Evolutionary conservation across 768 basidiomycete species (phyloP).

Genomic region (Fomitopsis pulvina): DNA sequence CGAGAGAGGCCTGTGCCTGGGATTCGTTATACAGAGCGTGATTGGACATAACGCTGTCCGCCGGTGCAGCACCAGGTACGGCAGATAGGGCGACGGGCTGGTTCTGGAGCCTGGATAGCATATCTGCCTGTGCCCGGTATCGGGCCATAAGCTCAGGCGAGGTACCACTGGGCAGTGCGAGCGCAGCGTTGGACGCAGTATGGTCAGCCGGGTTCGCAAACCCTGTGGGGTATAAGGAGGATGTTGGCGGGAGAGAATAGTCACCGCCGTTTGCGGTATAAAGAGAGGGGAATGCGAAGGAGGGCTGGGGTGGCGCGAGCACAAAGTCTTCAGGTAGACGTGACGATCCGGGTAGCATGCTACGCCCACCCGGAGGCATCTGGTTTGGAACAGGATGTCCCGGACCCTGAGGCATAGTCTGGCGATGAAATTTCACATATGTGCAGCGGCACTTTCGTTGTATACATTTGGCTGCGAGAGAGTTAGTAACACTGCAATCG

Average conservation of each 20-base stretch:
- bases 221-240: slow-evolving; percentile 24
- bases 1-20: slow-evolving; percentile 8
- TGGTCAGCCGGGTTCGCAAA: slow-evolving; percentile 2
- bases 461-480: slow-evolving; percentile 57
- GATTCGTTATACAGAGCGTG: slow-evolving; percentile 1
- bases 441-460: slow-evolving; percentile 70
- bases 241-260: slow-evolving; percentile 21
- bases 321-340: slow-evolving; percentile 37
- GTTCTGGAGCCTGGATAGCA: slow-evolving; percentile 26
- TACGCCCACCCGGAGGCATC: slow-evolving; percentile 13
- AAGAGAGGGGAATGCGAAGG: slow-evolving; percentile 25
- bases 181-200: background rate
- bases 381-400: slow-evolving; percentile 46
- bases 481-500: background rate
- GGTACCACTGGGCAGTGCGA: slow-evolving; percentile 2
- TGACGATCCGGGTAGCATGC: slow-evolving; percentile 13
- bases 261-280: slow-evolving; percentile 23
- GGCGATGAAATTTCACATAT: slow-evolving; percentile 77
- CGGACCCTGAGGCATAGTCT: slow-evolving; percentile 72
- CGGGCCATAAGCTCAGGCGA: slow-evolving; percentile 37
- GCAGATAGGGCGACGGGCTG: slow-evolving; percentile 3
- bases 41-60: background rate
- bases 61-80: background rate
- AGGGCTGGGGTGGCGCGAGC: slow-evolving; percentile 30
- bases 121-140: slow-evolving; percentile 41